Evolutionary conservation across 176 grass and related monocot genomes (phyloP), one percentile per base, ranked within the genome.

Genomic region (Bromus sterilis): DNA sequence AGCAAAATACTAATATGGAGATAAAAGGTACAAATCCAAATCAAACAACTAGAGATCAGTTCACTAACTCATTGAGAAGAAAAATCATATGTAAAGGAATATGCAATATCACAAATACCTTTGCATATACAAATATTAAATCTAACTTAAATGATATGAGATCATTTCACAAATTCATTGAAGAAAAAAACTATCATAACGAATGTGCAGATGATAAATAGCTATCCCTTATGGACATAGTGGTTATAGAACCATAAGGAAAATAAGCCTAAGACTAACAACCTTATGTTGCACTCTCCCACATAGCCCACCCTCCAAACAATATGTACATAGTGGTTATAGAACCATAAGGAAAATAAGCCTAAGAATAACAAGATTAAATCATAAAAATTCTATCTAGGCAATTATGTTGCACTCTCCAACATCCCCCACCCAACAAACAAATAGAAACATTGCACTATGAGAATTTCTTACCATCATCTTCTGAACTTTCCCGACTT

Each of bases 401-500:
- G 34, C 25, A 1, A 4, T 24, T 40, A 6, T 21, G 23, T 55
- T 31, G 11, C 43, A 41, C 23, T 57, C 28, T 1, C 6, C 6
- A 36, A 2, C n/a, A 26, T 0, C 23, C 18, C 66, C 40, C 68
- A 71, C 40, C 31, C 43, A 14, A 1, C 4, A 63, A 14, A 72
- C 66, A 79, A 61, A 71, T 48, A 76, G 34, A 82, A 77, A 63
- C 14, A 25, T 23, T 87, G 0, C n/a, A n/a, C n/a, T 61, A 76
- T 36, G 13, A 53, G 53, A 31, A 39, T 77, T 31, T 28, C 74
- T 81, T 81, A 95, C 96, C 96, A 99, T 84, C 75, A 99, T 86
- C 86, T 95, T 99, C 29, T 99, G 91, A 59, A 95, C 77, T 89
- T 95, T 99, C 42, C 96, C 96, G 86, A 37, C 82, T 87, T 91